Evolutionary conservation across 2,329 filamentous ascomycete genomes (phyloP).

Genomic region (Stagonosporopsis chrysanthemi): DNA sequence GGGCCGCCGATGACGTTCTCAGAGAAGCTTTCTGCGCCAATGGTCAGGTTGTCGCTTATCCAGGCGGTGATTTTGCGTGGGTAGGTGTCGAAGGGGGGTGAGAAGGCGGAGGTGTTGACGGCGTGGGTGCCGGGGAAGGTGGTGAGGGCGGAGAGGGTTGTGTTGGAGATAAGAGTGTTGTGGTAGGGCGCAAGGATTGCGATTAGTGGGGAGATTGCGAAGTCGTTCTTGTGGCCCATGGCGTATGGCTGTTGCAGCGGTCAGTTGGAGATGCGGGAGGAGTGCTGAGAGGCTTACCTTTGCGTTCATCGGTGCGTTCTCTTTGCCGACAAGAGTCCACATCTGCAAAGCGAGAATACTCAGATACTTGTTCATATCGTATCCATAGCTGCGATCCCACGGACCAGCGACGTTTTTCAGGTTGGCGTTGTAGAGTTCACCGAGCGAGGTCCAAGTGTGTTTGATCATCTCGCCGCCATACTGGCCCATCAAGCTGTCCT

Average conservation of each 20-base stretch:
- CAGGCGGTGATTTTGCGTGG: slow-evolving; percentile 67
- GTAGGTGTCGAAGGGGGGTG: slow-evolving; percentile 65
- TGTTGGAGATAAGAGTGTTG: slow-evolving; percentile 55
- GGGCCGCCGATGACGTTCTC: slow-evolving; percentile 65
- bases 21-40: slow-evolving; percentile 66
- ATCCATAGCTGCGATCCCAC: slow-evolving; percentile 70
- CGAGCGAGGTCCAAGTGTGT: slow-evolving; percentile 61
- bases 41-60: slow-evolving; percentile 64
- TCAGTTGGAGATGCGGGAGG: neutral
- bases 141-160: slow-evolving; percentile 50
- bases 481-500: slow-evolving; percentile 61
- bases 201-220: slow-evolving; percentile 64
- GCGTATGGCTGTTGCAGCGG: slow-evolving; percentile 52
- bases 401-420: slow-evolving; percentile 69
- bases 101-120: slow-evolving; percentile 62
- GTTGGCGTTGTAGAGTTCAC: slow-evolving; percentile 64
- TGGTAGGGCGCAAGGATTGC: slow-evolving; percentile 63
- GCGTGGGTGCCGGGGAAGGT: slow-evolving; percentile 62
- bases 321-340: slow-evolving; percentile 64
- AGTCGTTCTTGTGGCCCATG: slow-evolving; percentile 68
- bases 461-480: slow-evolving; percentile 61
- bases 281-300: slow-evolving; percentile 29
- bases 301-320: slow-evolving; percentile 45
- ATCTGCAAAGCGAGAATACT: slow-evolving; percentile 66
- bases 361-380: slow-evolving; percentile 69